Percentiles rank a stretch among this genome's conserved stretches.
Conservation (phyloP, 2,329 filamentous ascomycete genomes). For the Cytospora mali region DNA sequence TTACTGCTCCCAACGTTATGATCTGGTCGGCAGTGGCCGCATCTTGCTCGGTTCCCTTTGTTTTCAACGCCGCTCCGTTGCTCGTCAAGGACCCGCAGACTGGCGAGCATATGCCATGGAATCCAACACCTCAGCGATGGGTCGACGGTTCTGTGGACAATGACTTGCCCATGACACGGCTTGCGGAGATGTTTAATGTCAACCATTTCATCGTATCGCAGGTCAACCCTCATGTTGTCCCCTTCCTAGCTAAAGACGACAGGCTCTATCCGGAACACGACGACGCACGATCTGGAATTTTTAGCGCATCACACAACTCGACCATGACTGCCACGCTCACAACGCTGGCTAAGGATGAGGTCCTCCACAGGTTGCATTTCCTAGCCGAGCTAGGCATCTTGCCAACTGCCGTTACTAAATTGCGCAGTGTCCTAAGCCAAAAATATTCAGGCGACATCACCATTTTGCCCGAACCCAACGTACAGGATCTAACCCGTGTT, state of each 20-base stretch:
- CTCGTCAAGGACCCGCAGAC: conserved; percentile 85
- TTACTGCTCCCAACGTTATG: conserved; percentile 90
- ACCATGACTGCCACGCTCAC: conserved; percentile 53
- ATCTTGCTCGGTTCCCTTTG: conserved; percentile 86
- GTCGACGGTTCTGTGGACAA: conserved; percentile 96
- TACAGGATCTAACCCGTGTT: conserved; percentile 73
- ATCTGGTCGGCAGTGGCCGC: conserved; percentile 97
- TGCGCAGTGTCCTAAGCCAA: conserved; percentile 80
- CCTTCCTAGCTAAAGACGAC: conserved; percentile 79
- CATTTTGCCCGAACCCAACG: conserved; percentile 79
- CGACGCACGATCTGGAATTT: conserved; percentile 42
- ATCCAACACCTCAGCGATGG: conserved; percentile 80
- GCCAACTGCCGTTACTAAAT: conserved; percentile 76
- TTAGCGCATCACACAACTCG: conserved; percentile 34
- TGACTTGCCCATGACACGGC: conserved; percentile 84
- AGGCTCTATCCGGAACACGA: conserved; percentile 47
- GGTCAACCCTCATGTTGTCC: conserved; percentile 91
- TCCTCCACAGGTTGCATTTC: conserved; percentile 77
- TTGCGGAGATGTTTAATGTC: conserved; percentile 96
- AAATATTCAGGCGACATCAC: conserved; percentile 95
- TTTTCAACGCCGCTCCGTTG: conserved; percentile 79
- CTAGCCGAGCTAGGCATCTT: conserved; percentile 80
- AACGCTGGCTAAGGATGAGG: conserved; percentile 75
- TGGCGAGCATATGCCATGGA: conserved; percentile 78
- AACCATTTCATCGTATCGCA: conserved; percentile 98